Conservation (phyloP, 805 yeast genomes). For the Cyberlindnera meyerae region DNA sequence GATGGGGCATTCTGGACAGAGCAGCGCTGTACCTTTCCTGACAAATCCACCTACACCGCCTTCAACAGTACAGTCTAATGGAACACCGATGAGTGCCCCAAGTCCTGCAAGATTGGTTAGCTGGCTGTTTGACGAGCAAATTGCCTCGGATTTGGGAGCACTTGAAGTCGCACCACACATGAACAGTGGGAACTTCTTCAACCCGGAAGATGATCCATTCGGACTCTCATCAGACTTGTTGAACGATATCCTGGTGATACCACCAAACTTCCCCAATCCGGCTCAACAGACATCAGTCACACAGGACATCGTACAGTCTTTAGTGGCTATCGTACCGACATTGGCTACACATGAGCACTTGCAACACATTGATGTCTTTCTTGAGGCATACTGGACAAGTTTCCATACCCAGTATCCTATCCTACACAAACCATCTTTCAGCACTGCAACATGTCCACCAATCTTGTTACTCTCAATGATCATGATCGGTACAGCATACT, state of each 20-base stretch:
- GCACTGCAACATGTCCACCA: slow-evolving; percentile 46
- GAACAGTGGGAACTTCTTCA: slow-evolving; percentile 23
- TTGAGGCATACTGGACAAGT: slow-evolving; percentile 25
- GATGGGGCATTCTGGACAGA: neutral
- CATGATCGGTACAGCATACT: slow-evolving; percentile 26
- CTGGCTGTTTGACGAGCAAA: slow-evolving; percentile 27
- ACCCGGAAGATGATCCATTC: slow-evolving; percentile 28
- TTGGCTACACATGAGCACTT: slow-evolving; percentile 21
- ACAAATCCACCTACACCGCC: slow-evolving; percentile 8
- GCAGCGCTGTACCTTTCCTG: slow-evolving; percentile 5
- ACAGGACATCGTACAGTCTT: slow-evolving; percentile 16
- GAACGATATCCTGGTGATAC: slow-evolving; percentile 25
- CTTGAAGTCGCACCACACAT: slow-evolving; percentile 19
- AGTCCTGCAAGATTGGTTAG: slow-evolving; percentile 23
- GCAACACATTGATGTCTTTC: slow-evolving; percentile 20
- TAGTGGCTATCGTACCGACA: slow-evolving; percentile 20
- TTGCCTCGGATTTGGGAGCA: slow-evolving; percentile 7
- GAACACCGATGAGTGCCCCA: slow-evolving; percentile 7
- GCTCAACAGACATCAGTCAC: slow-evolving; percentile 25
- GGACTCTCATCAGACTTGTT: slow-evolving; percentile 25
- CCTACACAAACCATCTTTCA: slow-evolving; percentile 47
- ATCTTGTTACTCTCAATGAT: slow-evolving; percentile 51
- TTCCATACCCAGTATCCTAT: slow-evolving; percentile 43
- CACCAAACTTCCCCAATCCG: slow-evolving; percentile 29
- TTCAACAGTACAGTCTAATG: neutral